Evolutionary conservation across 2,329 filamentous ascomycete species (phyloP).

Genomic region (Scedosporium apiospermum): DNA sequence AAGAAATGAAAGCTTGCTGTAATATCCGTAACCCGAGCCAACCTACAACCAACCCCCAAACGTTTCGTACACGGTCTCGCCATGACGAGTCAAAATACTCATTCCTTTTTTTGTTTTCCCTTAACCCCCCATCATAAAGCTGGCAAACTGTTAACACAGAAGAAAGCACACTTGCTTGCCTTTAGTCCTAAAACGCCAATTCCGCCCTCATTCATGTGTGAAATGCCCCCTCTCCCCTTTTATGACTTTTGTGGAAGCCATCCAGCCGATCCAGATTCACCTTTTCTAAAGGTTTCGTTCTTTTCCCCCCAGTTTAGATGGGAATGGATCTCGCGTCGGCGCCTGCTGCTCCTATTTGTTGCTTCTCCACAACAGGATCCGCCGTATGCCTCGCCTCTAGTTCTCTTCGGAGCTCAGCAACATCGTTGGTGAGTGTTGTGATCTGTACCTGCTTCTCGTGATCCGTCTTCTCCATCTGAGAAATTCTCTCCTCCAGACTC

Average conservation of each 20-base stretch:
- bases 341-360: not conserved
- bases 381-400: conserved; percentile 4
- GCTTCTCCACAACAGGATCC: not conserved
- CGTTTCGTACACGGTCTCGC: not conserved
- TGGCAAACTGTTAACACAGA: not conserved
- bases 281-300: not conserved
- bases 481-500: conserved; percentile 53
- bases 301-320: not conserved
- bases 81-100: not conserved
- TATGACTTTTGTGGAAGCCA: not conserved
- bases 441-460: conserved; percentile 27
- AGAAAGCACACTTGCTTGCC: not conserved
- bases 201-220: not conserved
- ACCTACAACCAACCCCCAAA: not conserved
- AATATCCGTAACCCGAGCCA: not conserved
- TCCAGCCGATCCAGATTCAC: not conserved
- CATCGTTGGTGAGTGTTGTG: conserved; percentile 22
- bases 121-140: not conserved
- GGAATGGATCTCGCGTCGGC: too few relatives aligned
- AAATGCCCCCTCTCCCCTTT: not conserved
- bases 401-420: conserved; percentile 23
- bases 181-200: not conserved
- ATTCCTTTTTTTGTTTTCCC: not conserved
- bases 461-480: conserved; percentile 32
- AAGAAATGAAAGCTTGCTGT: not conserved